Conservation (phyloP, 2,329 filamentous ascomycete species). For the Podosphaera aphanis region DNA sequence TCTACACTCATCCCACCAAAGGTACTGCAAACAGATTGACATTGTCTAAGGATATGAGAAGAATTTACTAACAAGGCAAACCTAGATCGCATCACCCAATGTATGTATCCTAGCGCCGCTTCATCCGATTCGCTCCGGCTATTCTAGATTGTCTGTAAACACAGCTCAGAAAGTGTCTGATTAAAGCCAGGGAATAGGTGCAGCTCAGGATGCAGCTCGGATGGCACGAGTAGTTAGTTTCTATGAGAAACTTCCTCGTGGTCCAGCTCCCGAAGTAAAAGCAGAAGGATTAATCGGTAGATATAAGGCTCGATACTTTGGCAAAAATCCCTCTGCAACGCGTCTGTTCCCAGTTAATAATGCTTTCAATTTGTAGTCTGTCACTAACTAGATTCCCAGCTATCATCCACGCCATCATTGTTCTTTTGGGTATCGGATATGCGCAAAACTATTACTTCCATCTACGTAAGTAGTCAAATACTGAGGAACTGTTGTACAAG, state of each 20-base stretch:
- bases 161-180: slow-evolving; percentile 9
- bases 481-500: background rate
- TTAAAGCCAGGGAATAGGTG: slow-evolving; percentile 61
- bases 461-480: slow-evolving; percentile 46
- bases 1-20: slow-evolving; percentile 98
- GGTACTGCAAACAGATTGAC: slow-evolving; percentile 29
- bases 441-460: slow-evolving; percentile 99
- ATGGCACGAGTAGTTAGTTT: slow-evolving; percentile 97
- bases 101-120: slow-evolving; percentile 10
- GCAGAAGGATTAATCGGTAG: slow-evolving; percentile 60
- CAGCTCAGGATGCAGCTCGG: slow-evolving; percentile 81
- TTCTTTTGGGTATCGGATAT: slow-evolving; percentile 65
- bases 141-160: background rate
- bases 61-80: background rate
- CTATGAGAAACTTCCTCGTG: slow-evolving; percentile 95
- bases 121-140: background rate
- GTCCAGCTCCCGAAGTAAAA: slow-evolving; percentile 64
- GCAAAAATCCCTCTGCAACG: slow-evolving; percentile 70
- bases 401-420: slow-evolving; percentile 63
- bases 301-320: slow-evolving; percentile 85
- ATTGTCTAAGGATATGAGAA: too few species aligned
- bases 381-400: slow-evolving; percentile 26
- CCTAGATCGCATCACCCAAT: slow-evolving; percentile 17
- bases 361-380: too few species aligned
- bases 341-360: slow-evolving; percentile 37